Evolutionary conservation across 148 eudicot species (phyloP).

Genomic region (Linanthus parryae): DNA sequence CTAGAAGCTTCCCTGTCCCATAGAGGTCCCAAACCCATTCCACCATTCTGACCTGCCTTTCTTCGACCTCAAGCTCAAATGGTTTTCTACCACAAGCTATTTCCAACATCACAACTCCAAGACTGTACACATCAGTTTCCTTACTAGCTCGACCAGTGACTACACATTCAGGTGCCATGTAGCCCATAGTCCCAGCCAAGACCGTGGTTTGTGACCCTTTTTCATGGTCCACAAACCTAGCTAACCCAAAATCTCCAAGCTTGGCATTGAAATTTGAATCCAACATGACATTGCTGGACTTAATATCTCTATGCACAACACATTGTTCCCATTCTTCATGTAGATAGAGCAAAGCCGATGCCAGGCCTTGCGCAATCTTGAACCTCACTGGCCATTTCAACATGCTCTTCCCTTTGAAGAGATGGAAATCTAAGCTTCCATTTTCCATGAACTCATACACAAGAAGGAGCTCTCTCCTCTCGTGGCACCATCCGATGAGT

Average conservation of each 20-base stretch:
- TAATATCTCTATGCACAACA: slow-evolving; percentile 25
- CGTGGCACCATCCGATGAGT: slow-evolving; percentile 30
- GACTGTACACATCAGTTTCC: slow-evolving; percentile 22
- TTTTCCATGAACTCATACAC: slow-evolving; percentile 26
- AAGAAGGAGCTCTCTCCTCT: slow-evolving; percentile 18
- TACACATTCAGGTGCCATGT: slow-evolving; percentile 19
- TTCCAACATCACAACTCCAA: slow-evolving; percentile 23
- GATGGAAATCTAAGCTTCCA: slow-evolving; percentile 20
- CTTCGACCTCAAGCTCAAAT: slow-evolving; percentile 4
- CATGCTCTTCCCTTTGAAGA: slow-evolving; percentile 9
- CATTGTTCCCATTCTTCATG: slow-evolving; percentile 28
- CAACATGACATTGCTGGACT: slow-evolving; percentile 26
- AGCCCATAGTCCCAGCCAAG: slow-evolving; percentile 29
- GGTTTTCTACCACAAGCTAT: slow-evolving; percentile 31
- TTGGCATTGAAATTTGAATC: slow-evolving; percentile 20
- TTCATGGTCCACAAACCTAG: slow-evolving; percentile 24
- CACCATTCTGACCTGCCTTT: slow-evolving; percentile 8
- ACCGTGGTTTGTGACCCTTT: slow-evolving; percentile 16
- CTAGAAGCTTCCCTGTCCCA: slow-evolving; percentile 15
- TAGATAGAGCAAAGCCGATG: slow-evolving; percentile 25
- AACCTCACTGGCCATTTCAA: slow-evolving; percentile 22
- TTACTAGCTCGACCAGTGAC: slow-evolving; percentile 18
- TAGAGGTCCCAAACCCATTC: slow-evolving; percentile 26
- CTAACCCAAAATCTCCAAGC: slow-evolving; percentile 25
- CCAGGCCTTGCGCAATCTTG: slow-evolving; percentile 20